Percentiles rank a stretch among this genome's conserved stretches.
phyloP scores from a whole-genome alignment of 1,284 basidiomycete species.

The Clitocybe nebularis region DNA sequence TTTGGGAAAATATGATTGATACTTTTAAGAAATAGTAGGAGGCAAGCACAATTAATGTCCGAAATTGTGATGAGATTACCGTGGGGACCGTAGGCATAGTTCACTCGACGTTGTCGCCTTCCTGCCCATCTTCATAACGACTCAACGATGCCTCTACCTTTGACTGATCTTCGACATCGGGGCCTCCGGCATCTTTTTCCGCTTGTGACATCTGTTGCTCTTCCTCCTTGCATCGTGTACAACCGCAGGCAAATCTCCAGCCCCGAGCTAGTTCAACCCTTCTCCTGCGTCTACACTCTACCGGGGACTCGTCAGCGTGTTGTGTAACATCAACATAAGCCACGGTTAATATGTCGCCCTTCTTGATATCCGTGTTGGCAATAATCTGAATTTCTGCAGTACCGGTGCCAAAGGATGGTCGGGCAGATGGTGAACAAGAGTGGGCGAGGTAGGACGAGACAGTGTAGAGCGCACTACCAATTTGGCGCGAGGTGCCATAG shows the following conservation, averaged over 20 bases:
- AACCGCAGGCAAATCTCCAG: conserved; percentile 75
- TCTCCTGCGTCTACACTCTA: conserved; percentile 57
- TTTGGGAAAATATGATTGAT: too few relatives aligned
- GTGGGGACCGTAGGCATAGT: too few relatives aligned
- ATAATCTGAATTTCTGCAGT: conserved; percentile 64
- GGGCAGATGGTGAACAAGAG: conserved; percentile 65
- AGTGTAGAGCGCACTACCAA: conserved; percentile 69
- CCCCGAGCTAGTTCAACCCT: conserved; percentile 72
- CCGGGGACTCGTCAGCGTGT: conserved; percentile 45
- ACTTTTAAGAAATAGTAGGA: too few relatives aligned
- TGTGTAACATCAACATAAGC: conserved; percentile 67
- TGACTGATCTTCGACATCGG: conserved; percentile 45
- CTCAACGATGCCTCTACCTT: conserved; percentile 42
- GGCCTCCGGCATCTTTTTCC: conserved; percentile 36
- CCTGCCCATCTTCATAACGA: conserved; percentile 9
- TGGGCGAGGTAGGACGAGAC: conserved; percentile 75
- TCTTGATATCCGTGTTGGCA: conserved; percentile 59
- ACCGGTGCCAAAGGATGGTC: conserved; percentile 57
- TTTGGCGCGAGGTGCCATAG: conserved; percentile 65
- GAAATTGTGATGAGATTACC: too few relatives aligned
- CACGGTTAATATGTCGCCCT: conserved; percentile 71
- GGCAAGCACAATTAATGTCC: too few relatives aligned
- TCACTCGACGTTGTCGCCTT: conserved; percentile 7
- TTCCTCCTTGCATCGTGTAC: conserved; percentile 60
- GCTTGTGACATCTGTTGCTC: conserved; percentile 28